Evolutionary conservation across 164 flowering plant genomes (phyloP).

Genomic region (Vitis rotundifolia): DNA sequence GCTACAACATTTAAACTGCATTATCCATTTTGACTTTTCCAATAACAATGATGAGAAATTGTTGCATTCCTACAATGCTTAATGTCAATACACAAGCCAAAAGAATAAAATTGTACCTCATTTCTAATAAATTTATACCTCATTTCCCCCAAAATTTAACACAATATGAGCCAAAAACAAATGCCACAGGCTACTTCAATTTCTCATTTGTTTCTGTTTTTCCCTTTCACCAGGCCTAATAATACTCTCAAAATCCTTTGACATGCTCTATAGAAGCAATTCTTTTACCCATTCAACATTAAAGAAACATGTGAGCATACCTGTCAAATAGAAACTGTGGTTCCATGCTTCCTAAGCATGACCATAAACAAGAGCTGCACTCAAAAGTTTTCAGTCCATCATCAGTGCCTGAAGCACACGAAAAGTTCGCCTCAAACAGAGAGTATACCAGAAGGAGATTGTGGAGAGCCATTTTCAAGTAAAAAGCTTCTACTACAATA

Average conservation of each 20-base stretch:
- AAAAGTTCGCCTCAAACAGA: slow-evolving; percentile 30
- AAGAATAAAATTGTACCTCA: neutral
- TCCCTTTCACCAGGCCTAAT: neutral
- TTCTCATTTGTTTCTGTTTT: neutral
- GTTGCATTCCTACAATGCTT: neutral
- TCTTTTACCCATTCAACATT: neutral
- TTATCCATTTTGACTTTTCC: too few species aligned
- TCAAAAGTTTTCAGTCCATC: neutral
- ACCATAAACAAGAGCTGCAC: neutral
- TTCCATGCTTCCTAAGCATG: neutral
- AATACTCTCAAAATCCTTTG: neutral
- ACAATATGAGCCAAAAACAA: neutral
- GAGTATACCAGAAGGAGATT: slow-evolving; percentile 53
- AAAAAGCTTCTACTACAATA: slow-evolving; percentile 90
- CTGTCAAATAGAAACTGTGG: neutral
- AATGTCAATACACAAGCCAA: neutral
- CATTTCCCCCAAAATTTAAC: slow-evolving; percentile 4
- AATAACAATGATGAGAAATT: neutral
- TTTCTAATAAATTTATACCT: neutral
- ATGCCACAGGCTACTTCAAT: neutral
- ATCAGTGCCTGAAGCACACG: neutral
- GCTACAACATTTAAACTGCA: too few species aligned
- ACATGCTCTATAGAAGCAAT: neutral
- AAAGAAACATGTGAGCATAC: neutral
- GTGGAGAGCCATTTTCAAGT: slow-evolving; percentile 82